phyloP scores from a whole-genome alignment of 169 alveolate species.

The Plasmodium inui region DNA sequence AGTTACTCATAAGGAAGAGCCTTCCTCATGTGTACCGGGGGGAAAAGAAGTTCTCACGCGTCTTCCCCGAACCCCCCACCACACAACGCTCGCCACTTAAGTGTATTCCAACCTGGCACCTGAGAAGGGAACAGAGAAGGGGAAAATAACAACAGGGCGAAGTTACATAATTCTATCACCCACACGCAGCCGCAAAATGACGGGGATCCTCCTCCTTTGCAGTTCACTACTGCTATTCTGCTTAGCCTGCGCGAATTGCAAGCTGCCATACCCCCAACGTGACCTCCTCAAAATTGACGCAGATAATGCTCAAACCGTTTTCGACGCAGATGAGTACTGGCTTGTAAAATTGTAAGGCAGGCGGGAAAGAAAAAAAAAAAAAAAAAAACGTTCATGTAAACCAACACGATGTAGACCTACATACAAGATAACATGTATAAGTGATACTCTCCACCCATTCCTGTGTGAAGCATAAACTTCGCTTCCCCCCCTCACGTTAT shows the following conservation, averaged over 20 bases:
- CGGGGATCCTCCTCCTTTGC: background rate
- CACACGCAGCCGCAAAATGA: background rate
- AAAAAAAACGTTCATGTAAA: background rate
- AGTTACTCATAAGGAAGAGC: background rate
- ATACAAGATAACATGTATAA: background rate
- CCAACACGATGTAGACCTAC: background rate
- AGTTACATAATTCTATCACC: background rate
- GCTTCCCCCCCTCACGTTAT: background rate
- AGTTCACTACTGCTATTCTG: conserved; percentile 6
- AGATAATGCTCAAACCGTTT: background rate
- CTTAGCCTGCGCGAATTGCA: background rate
- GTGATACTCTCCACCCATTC: background rate
- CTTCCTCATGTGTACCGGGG: background rate
- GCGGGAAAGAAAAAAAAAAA: conserved; percentile 4
- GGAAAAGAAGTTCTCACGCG: background rate
- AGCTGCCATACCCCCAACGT: conserved; percentile 29
- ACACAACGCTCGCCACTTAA: background rate
- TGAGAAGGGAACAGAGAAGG: background rate
- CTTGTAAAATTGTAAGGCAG: conserved; percentile 47
- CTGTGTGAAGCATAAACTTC: background rate
- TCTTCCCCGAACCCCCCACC: background rate
- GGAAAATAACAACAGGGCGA: background rate
- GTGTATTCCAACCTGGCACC: background rate
- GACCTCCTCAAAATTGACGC: conserved; percentile 31
- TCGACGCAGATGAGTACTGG: conserved; percentile 30